A percentile compares a stretch with the other conserved stretches of the same genome.
Evolutionary conservation across 352 stramenopile genomes (phyloP).

Genomic region (Pythium scleroteichum): DNA sequence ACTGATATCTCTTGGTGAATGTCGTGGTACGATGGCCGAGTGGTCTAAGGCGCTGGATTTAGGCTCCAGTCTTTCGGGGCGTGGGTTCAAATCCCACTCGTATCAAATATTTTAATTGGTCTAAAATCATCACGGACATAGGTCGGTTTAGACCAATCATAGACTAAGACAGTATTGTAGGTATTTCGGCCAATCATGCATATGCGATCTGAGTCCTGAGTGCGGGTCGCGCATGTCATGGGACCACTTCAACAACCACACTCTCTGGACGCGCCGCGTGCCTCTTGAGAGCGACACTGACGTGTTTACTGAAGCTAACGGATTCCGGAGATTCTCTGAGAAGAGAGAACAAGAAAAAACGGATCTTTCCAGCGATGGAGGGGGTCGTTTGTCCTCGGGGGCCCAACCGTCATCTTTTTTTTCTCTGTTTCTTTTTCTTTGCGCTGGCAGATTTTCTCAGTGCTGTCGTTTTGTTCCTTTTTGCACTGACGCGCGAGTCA

Average conservation of each 20-base stretch:
- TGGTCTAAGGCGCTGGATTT: constrained; percentile 34
- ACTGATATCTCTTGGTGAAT: too few species aligned
- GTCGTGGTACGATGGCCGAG: constrained; percentile 29
- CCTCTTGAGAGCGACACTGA: too few species aligned
- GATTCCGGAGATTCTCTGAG: too few species aligned
- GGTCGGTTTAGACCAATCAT: constrained; percentile 5
- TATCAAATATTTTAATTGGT: constrained; percentile 28
- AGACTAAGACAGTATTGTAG: too few species aligned
- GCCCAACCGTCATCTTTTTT: neutral
- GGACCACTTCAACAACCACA: neutral
- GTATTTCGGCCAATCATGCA: too few species aligned
- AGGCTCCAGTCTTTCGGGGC: constrained; percentile 31
- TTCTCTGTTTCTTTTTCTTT: constrained; percentile 6
- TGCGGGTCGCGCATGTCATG: too few species aligned
- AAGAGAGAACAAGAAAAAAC: neutral
- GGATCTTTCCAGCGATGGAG: neutral
- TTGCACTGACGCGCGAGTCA: constrained; percentile 2
- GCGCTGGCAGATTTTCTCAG: neutral
- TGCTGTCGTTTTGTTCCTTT: neutral
- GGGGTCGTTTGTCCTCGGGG: neutral
- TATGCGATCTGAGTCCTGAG: too few species aligned
- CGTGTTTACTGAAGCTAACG: neutral
- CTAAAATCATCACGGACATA: neutral
- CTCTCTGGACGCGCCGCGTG: neutral
- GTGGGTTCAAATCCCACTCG: constrained; percentile 34